Evolutionary conservation across 768 basidiomycete species (phyloP).

Genomic region (Termitomyces sp.): DNA sequence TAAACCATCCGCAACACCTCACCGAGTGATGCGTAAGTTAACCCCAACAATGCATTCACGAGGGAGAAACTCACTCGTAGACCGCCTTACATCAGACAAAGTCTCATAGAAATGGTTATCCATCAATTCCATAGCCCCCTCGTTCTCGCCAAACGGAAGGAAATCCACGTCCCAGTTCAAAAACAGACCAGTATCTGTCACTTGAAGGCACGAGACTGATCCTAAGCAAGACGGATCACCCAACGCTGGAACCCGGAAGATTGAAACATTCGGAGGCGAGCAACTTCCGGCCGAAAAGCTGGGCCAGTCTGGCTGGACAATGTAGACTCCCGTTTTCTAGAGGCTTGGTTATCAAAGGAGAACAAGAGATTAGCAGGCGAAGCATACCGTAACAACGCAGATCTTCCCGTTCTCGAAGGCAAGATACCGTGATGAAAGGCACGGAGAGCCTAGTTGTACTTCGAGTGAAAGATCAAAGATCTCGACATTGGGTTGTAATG

Average conservation of each 20-base stretch:
- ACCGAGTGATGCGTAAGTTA: background rate
- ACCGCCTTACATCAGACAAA: conserved; percentile 3
- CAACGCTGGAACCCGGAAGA: conserved; percentile 29
- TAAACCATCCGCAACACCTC: conserved; percentile 6
- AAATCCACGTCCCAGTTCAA: conserved; percentile 37
- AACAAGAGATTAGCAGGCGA: background rate
- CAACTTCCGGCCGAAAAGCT: background rate
- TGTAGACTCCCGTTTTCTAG: conserved; percentile 28
- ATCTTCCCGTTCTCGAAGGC: conserved; percentile 44
- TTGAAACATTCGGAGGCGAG: conserved; percentile 14
- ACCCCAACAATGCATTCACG: background rate
- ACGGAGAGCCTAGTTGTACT: conserved; percentile 37
- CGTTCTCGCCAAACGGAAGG: background rate
- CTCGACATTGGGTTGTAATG: conserved; percentile 22
- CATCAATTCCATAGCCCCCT: background rate
- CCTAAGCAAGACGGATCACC: conserved; percentile 23
- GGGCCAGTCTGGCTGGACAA: conserved; percentile 24
- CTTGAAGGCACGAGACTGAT: conserved; percentile 48
- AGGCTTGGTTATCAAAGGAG: conserved; percentile 3
- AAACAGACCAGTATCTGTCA: conserved; percentile 50
- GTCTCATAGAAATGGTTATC: conserved; percentile 10
- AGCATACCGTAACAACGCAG: conserved; percentile 44
- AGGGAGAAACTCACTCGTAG: conserved; percentile 10
- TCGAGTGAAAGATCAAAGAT: conserved; percentile 33
- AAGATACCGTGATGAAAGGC: conserved; percentile 41